Evolutionary conservation across 1,139 yeast species (phyloP).

Genomic region (Geotrichum siamense): DNA sequence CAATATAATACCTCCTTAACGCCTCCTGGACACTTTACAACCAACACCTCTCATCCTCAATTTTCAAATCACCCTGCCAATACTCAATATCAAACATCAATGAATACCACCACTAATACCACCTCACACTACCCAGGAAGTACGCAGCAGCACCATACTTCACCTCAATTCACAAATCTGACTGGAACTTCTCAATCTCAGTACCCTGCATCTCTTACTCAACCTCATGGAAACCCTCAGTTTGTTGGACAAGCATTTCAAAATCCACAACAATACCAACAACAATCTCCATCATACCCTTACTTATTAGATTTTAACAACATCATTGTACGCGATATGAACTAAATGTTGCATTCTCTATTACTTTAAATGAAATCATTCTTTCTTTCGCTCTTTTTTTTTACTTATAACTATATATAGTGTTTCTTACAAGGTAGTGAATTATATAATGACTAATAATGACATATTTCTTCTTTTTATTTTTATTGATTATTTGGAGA

Average conservation of each 20-base stretch:
- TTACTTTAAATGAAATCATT: too few relatives aligned
- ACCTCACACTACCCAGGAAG: neutral
- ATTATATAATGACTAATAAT: too few relatives aligned
- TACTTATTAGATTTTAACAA: constrained; percentile 1
- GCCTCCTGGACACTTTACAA: neutral
- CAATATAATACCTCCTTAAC: neutral
- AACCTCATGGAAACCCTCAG: neutral
- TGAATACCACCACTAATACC: neutral
- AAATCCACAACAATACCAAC: neutral
- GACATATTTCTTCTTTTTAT: too few relatives aligned
- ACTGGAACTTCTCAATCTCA: neutral
- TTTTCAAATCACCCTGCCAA: neutral
- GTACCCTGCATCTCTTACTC: neutral
- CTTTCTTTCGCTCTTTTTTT: too few relatives aligned
- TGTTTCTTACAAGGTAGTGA: too few relatives aligned
- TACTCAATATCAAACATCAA: neutral
- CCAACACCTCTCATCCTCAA: neutral
- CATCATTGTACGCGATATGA: neutral
- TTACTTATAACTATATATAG: too few relatives aligned
- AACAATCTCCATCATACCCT: neutral
- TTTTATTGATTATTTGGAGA: too few relatives aligned
- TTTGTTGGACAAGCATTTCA: neutral
- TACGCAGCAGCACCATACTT: neutral
- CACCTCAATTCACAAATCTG: neutral
- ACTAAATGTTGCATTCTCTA: too few relatives aligned